Conservation (phyloP, 805 yeast genomes). For the Teunomyces gatunensis region DNA sequence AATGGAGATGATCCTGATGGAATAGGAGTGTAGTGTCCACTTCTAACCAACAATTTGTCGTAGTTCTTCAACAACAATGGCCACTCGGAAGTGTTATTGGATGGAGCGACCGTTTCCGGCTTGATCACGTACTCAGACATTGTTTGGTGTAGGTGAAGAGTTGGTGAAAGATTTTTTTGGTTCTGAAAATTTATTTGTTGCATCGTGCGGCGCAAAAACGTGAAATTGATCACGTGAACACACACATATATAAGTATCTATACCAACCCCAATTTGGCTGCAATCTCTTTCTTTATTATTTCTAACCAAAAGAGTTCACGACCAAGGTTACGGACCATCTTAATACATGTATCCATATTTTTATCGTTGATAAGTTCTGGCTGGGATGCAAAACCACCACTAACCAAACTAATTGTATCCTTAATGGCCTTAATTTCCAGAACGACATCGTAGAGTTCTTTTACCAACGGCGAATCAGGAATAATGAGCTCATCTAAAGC, state of each 20-base stretch:
- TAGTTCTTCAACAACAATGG: slow-evolving; percentile 90
- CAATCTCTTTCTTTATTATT: slow-evolving; percentile 30
- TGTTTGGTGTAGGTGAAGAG: slow-evolving; percentile 17
- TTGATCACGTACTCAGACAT: slow-evolving; percentile 76
- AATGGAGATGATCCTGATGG: slow-evolving; percentile 94
- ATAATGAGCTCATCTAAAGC: slow-evolving; percentile 35
- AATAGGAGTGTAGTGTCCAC: slow-evolving; percentile 96
- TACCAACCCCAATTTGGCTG: slow-evolving; percentile 18
- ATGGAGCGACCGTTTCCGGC: slow-evolving; percentile 78
- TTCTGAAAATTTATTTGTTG: slow-evolving; percentile 8
- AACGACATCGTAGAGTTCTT: slow-evolving; percentile 60
- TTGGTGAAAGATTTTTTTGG: slow-evolving; percentile 2
- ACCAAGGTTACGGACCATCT: slow-evolving; percentile 33
- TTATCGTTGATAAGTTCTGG: slow-evolving; percentile 33
- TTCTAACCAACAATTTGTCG: slow-evolving; percentile 90
- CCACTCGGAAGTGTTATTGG: slow-evolving; percentile 91
- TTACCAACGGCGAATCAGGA: slow-evolving; percentile 38
- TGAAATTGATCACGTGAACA: neutral
- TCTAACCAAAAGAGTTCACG: slow-evolving; percentile 44
- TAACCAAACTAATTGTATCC: slow-evolving; percentile 61
- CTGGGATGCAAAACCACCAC: slow-evolving; percentile 42
- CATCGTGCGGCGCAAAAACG: slow-evolving; percentile 29
- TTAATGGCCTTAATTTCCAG: slow-evolving; percentile 69
- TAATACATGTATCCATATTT: slow-evolving; percentile 33
- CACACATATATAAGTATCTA: neutral